Percentiles rank a stretch among this genome's conserved stretches.
Conservation (phyloP, 768 basidiomycete species). For the Rossbeevera mucosa region DNA sequence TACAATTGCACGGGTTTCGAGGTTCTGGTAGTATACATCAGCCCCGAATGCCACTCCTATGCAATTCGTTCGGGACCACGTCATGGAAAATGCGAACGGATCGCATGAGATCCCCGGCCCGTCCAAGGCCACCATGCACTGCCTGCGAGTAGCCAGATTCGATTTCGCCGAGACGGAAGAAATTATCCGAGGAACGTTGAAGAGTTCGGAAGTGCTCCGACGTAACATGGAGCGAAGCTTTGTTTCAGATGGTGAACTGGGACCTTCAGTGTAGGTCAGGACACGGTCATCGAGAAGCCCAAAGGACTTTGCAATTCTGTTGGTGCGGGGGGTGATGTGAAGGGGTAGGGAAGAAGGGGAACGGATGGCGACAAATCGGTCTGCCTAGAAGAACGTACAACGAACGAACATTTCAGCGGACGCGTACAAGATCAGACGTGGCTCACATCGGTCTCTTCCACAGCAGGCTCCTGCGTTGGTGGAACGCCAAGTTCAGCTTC, state of each 20-base stretch:
- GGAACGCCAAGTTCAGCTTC: constrained; percentile 29
- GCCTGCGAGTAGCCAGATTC: constrained; percentile 49
- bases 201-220: constrained; percentile 49
- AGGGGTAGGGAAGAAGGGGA: constrained; percentile 51
- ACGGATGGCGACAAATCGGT: constrained; percentile 56
- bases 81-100: constrained; percentile 52
- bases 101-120: constrained; percentile 57
- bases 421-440: not conserved
- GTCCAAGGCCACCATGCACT: constrained; percentile 58
- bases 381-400: constrained; percentile 37
- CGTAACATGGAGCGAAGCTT: constrained; percentile 48
- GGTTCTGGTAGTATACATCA: constrained; percentile 60
- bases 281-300: constrained; percentile 55
- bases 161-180: constrained; percentile 50
- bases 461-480: constrained; percentile 11
- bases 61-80: constrained; percentile 55
- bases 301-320: constrained; percentile 58
- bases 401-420: not conserved
- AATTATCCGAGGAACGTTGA: constrained; percentile 29
- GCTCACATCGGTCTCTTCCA: constrained; percentile 30
- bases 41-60: constrained; percentile 60
- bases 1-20: constrained; percentile 49
- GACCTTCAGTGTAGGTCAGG: constrained; percentile 46
- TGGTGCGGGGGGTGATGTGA: constrained; percentile 61
- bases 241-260: constrained; percentile 31